A percentile compares a stretch with the other conserved stretches of the same genome.
Conservation (phyloP, 768 basidiomycete genomes). For the Lactarius quietus region DNA sequence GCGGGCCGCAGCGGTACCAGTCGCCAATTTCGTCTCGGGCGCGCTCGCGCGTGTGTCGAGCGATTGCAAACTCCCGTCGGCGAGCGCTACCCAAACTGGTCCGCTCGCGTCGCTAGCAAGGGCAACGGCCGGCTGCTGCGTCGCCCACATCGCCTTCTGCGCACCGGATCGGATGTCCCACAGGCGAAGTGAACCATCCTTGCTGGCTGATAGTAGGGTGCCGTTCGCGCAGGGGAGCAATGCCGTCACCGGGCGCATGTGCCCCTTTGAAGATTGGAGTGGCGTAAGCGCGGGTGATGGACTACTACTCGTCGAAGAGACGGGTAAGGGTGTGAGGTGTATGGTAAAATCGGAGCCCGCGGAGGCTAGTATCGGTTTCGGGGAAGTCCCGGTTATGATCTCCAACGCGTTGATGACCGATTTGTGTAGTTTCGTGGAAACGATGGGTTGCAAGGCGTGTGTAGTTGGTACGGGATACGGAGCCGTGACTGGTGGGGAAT, state of each 20-base stretch:
- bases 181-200: conserved; percentile 23
- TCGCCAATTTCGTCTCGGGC: neutral
- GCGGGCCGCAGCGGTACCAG: conserved; percentile 9
- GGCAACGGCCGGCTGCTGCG: conserved; percentile 11
- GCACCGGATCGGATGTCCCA: conserved; percentile 22
- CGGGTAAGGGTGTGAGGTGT: conserved; percentile 18
- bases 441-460: conserved; percentile 8
- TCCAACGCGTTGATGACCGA: conserved; percentile 25
- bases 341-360: conserved; percentile 25
- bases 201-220: conserved; percentile 19
- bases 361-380: conserved; percentile 18
- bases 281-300: conserved; percentile 14
- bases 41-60: conserved; percentile 19
- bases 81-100: conserved; percentile 17
- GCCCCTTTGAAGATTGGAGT: conserved; percentile 15
- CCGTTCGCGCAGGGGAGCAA: conserved; percentile 11
- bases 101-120: neutral
- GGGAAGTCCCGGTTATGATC: conserved; percentile 9
- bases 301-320: neutral
- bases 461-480: conserved; percentile 15
- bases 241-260: conserved; percentile 19
- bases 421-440: conserved; percentile 18
- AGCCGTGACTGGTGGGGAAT: neutral
- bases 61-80: conserved; percentile 14
- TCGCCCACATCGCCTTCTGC: conserved; percentile 14